Conservation (phyloP, 176 grass and related monocot genomes). For the Eragrostis nindensis region DNA sequence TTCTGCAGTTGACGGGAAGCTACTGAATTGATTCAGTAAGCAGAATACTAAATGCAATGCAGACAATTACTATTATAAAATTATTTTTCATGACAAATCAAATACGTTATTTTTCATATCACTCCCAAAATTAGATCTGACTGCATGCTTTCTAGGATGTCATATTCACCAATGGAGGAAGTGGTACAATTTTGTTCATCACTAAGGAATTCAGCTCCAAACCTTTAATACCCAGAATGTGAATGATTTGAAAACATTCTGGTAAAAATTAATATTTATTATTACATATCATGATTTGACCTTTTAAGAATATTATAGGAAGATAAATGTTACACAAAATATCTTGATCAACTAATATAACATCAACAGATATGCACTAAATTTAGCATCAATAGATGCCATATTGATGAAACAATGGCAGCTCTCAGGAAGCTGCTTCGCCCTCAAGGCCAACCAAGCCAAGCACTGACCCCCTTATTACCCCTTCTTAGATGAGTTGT, state of each 20-base stretch:
- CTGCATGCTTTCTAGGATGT: not conserved
- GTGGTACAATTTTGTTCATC: not conserved
- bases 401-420: not conserved
- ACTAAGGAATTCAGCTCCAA: conserved; percentile 4
- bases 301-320: not conserved
- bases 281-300: not conserved
- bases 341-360: not conserved
- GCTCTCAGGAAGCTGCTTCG: not conserved
- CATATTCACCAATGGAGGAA: not conserved
- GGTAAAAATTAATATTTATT: not conserved
- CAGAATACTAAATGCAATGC: not conserved
- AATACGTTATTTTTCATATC: not conserved
- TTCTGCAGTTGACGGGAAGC: not conserved
- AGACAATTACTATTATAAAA: not conserved
- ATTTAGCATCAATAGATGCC: not conserved
- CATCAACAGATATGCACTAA: not conserved
- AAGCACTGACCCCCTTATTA: not conserved
- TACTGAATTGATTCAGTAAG: not conserved
- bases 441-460: not conserved
- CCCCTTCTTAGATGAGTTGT: not conserved
- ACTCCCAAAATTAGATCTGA: not conserved
- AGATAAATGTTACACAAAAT: not conserved
- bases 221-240: not conserved
- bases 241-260: not conserved
- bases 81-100: not conserved